Evolutionary conservation across 768 basidiomycete genomes (phyloP), one percentile per base, ranked within the genome.

Genomic region (Rhizopogon rudus): DNA sequence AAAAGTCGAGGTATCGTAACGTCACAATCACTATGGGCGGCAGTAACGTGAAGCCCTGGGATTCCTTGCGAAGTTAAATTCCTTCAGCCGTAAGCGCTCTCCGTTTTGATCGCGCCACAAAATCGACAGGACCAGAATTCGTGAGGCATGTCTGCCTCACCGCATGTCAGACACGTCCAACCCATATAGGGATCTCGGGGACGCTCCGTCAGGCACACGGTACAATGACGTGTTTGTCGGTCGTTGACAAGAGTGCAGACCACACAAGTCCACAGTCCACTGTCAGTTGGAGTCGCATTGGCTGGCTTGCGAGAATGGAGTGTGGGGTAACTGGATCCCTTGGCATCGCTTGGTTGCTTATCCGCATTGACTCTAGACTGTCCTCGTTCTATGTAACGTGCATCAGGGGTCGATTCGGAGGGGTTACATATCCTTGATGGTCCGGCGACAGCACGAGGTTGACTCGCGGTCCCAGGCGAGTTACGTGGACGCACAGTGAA

Each of bases 61-160:
- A 35, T 14, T 20, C 13, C n/a, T 29, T 20, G 45, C n/a, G n/a
- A 29, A 10, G 17, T 22, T 14, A 49, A 20, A 33, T 46, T 20
- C 6, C 17, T 22, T 55, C 25, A 55, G 9, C 50, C 49, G 6
- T 46, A 14, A 25, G 20, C 31, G 33, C 69, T 72, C 25, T 60
- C 63, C 8, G 62, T 67, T 67, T 91, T 91, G 51, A 92, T 76
- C 17, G 74, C 71, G 14, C 90, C 90, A 65, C 91, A 94, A 53
- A 76, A 79, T 14, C 71, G 69, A 73, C 93, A 94, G 46, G 83
- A 85, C 90, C 88, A 93, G 57, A 83, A 79, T 20, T 83, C 77
- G 57, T 81, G 79, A 2, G 80, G 77, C 67, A 84, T 86, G 25
- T 79, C 82, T 35, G 64, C 67, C 65, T 87, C 81, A 22, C 83